phyloP scores from a whole-genome alignment of 1,284 basidiomycete genomes.

The Amylostereum chailletii region DNA sequence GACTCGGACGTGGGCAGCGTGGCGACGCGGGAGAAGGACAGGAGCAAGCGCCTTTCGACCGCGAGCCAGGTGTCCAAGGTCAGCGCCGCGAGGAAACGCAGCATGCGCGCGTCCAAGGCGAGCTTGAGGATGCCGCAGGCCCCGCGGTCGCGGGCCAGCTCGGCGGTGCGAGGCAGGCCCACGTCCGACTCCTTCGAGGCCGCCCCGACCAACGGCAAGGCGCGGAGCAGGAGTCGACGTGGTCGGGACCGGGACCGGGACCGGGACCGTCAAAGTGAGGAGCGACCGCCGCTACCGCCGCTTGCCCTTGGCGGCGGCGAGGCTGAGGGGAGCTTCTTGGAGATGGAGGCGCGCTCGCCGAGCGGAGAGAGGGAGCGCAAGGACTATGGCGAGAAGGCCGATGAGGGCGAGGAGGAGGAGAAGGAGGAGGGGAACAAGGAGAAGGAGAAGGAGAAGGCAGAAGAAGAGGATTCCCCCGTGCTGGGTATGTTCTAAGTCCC shows the following conservation, averaged over 20 bases:
- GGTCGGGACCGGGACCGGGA: not conserved
- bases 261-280: slow-evolving; percentile 2
- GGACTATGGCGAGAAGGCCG: not conserved
- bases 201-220: not conserved
- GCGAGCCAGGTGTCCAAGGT: slow-evolving; percentile 27
- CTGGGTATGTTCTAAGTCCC: not conserved
- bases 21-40: too few species aligned
- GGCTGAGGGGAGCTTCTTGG: slow-evolving; percentile 7
- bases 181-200: not conserved
- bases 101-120: slow-evolving; percentile 46
- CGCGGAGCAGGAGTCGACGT: not conserved
- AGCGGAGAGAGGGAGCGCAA: not conserved
- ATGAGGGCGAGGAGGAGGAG: not conserved
- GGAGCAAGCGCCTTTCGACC: slow-evolving; percentile 12
- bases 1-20: not conserved
- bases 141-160: not conserved
- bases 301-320: not conserved
- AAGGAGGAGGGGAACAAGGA: not conserved
- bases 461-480: too few species aligned
- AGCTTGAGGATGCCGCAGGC: slow-evolving; percentile 43
- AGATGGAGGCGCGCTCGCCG: slow-evolving; percentile 8
- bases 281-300: not conserved
- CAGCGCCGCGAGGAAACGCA: slow-evolving; percentile 49
- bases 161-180: not conserved
- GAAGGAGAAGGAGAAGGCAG: not conserved